Percentiles rank a stretch among this genome's conserved stretches.
Evolutionary conservation across 805 yeast genomes (phyloP).

Genomic region (Candida corydali): DNA sequence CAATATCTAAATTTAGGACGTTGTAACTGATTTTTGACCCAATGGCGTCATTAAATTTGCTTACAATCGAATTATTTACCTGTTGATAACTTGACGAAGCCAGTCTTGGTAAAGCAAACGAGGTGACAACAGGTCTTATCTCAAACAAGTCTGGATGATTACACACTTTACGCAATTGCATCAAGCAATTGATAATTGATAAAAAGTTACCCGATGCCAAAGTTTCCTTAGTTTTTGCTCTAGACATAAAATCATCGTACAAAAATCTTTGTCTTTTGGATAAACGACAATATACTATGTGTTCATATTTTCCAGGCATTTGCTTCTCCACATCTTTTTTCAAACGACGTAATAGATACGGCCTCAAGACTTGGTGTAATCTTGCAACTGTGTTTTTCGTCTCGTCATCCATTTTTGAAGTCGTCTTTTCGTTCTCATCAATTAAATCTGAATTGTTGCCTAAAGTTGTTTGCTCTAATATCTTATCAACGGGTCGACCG

Average conservation of each 20-base stretch:
- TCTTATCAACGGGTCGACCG: conserved; percentile 92
- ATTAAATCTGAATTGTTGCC: conserved; percentile 48
- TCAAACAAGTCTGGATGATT: conserved; percentile 96
- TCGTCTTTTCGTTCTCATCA: conserved; percentile 34
- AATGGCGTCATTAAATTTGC: conserved; percentile 14
- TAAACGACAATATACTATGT: conserved; percentile 83
- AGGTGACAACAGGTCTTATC: conserved; percentile 89
- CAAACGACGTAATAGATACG: conserved; percentile 84
- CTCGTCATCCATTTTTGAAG: conserved; percentile 57
- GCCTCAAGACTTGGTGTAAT: conserved; percentile 89
- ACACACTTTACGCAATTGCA: conserved; percentile 96
- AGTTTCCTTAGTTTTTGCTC: conserved; percentile 93
- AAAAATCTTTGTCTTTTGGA: conserved; percentile 89
- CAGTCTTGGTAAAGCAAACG: conserved; percentile 69
- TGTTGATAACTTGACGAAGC: conserved; percentile 48
- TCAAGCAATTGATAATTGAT: conserved; percentile 92
- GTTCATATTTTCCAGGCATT: conserved; percentile 98
- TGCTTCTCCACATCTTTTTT: conserved; percentile 97
- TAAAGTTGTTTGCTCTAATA: conserved; percentile 61
- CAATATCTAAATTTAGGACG: conserved; percentile 59
- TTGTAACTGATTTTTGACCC: conserved; percentile 38
- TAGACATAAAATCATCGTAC: conserved; percentile 95
- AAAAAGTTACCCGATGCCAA: conserved; percentile 90
- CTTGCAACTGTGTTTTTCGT: conserved; percentile 82
- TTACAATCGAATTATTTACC: conserved; percentile 28